phyloP scores from a whole-genome alignment of 768 basidiomycete species.

The Lentinula boryana region DNA sequence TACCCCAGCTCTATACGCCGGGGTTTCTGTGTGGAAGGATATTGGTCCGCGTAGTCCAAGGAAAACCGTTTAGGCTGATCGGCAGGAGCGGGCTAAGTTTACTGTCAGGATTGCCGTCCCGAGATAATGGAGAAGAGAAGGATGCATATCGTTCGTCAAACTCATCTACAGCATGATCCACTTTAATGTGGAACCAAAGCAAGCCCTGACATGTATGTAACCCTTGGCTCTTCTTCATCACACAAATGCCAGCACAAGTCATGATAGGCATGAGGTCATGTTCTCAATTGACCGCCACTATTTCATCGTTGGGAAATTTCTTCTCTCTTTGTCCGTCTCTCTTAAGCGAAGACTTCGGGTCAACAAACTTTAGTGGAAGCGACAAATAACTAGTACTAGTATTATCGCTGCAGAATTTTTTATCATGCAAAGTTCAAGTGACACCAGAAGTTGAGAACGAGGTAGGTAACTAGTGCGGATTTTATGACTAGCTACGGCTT shows the following conservation, averaged over 20 bases:
- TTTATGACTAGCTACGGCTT: background rate
- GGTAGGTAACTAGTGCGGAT: background rate
- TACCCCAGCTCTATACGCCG: background rate
- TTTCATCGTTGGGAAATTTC: background rate
- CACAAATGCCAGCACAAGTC: background rate
- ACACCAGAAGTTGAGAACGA: background rate
- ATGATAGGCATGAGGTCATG: background rate
- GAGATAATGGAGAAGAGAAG: background rate
- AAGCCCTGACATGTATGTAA: background rate
- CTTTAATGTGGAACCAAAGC: background rate
- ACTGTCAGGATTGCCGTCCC: background rate
- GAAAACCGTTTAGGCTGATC: background rate
- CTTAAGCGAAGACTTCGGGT: constrained; percentile 1
- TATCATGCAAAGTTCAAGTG: background rate
- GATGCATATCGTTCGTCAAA: background rate
- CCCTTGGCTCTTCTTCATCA: background rate
- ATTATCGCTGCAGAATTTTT: too few relatives aligned
- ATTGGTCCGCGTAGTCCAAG: constrained; percentile 2
- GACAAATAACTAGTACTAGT: background rate
- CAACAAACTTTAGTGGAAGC: background rate
- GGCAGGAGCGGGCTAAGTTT: background rate
- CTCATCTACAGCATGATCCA: background rate
- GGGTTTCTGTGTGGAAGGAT: background rate
- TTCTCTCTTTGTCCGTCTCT: background rate
- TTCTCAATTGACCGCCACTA: background rate